Base-by-base conservation (phyloP, 2,329 filamentous ascomycete species). In the Dactylellina sp. region DNA sequence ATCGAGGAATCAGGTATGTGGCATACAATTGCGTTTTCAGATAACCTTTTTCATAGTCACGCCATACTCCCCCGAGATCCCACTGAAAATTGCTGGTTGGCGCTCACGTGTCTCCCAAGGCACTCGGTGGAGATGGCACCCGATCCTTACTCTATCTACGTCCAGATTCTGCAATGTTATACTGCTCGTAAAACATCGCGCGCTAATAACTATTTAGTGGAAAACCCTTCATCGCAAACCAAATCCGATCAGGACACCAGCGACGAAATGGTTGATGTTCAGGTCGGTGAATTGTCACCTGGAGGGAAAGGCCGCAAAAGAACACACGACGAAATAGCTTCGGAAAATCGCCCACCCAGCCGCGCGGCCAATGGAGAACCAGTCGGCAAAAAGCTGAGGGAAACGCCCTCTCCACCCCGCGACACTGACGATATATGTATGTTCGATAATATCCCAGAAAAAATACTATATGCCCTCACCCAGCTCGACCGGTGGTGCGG, bases 1-100 rank as follows among this genome's bases (percentile, higher is more conserved):
- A 74, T 74, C 35, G 61, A 74, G 22, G 70, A 74, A 66, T 53
- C 70, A 32, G 47, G 70, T 74, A 65, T 39, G 66, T 61, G 12
- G 42, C 35, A 18, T 37, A 24, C 1, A 16, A 7, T 22, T 32
- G 3, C 12, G 22, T n/a, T 25, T 16, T 57, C 37, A 22, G 16
- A 7, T 24, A 3, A 50, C 46, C 20, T 7, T 50, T 6, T 22
- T 50, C 22, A 3, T 32, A 9, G 28, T 32, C 28, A 32, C 9
- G 28, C 28, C 4, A 32, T 32, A 32, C 28, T 32, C 28, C 28
- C n/a, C n/a, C n/a, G n/a, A 32, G 9, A 4, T 32, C 9, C 9
- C 28, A 32, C 4, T 32, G 28, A 9, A 32, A 32, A n/a, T n/a
- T n/a, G n/a, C 28, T 32, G 28, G 28, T 32, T 32, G 28, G 4